A percentile compares a stretch with the other conserved stretches of the same genome.
These are phyloP conservation scores for Gyromitra esculenta DNA, from an alignment of 2,329 filamentous ascomycete genomes.

Conservation along the genomic window DNA sequence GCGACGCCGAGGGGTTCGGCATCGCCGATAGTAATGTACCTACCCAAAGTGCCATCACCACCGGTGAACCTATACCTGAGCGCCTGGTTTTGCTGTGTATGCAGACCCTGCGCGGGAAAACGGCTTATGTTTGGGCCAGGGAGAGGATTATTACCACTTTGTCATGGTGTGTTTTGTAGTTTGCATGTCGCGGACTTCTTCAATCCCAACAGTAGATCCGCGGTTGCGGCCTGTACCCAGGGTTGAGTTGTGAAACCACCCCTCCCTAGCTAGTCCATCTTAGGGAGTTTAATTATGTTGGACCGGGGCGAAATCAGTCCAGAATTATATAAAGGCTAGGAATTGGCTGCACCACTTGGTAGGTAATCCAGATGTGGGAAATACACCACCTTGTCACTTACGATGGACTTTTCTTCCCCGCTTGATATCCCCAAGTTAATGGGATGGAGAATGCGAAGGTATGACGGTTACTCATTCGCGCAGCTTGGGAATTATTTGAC, in stretches of 20 bases:
- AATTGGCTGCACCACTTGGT: conserved; percentile 12
- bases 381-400: neutral
- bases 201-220: conserved; percentile 31
- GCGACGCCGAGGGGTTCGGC: conserved; percentile 46
- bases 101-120: conserved; percentile 8
- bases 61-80: conserved; percentile 10
- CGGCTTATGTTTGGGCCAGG: conserved; percentile 4
- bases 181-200: neutral
- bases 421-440: neutral
- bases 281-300: neutral
- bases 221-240: conserved; percentile 20
- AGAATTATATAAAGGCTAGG: conserved; percentile 16
- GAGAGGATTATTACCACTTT: neutral
- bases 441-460: conserved; percentile 13
- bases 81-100: neutral
- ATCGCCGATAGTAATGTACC: conserved; percentile 38
- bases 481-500: neutral
- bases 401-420: neutral
- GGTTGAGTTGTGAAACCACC: conserved; percentile 28
- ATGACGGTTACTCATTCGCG: neutral
- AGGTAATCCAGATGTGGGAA: neutral
- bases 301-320: neutral
- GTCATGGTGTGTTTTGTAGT: conserved; percentile 1
- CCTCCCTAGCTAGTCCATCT: neutral
- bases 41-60: conserved; percentile 21